A percentile compares a stretch with the other conserved stretches of the same genome.
phyloP scores from a whole-genome alignment of 768 basidiomycete species.

The Tylopilus plumbeoviolaceoides region DNA sequence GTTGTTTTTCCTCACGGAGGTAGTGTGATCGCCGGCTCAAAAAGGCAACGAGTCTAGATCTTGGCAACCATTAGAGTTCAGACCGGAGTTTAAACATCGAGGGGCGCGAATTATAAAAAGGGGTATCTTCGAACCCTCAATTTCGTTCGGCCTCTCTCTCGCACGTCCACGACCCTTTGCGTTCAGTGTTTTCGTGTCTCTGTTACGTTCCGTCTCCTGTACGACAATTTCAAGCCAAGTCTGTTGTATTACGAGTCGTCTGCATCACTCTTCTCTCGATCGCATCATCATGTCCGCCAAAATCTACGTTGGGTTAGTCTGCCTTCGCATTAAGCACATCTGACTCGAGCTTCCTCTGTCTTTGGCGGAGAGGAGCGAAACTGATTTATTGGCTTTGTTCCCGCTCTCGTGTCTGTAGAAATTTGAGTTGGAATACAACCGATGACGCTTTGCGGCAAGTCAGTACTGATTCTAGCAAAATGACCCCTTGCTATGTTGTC shows the following conservation, averaged over 20 bases:
- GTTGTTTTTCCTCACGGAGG: conserved; percentile 10
- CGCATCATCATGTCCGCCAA: conserved; percentile 57
- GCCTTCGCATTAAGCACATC: conserved; percentile 45
- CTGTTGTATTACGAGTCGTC: conserved; percentile 45
- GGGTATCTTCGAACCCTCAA: conserved; percentile 28
- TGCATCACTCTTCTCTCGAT: conserved; percentile 21
- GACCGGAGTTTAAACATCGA: conserved; percentile 48
- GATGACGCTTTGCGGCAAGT: conserved; percentile 88
- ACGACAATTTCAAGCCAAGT: conserved; percentile 44
- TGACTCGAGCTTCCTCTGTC: conserved; percentile 43
- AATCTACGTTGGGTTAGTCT: conserved; percentile 94
- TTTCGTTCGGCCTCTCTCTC: conserved; percentile 36
- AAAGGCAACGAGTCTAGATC: conserved; percentile 26
- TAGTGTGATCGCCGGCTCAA: conserved; percentile 17
- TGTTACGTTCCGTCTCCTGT: conserved; percentile 55
- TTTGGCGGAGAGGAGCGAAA: conserved; percentile 42
- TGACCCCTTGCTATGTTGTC: conserved; percentile 44
- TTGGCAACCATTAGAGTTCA: conserved; percentile 25
- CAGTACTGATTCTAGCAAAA: conserved; percentile 52
- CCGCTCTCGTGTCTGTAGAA: conserved; percentile 58
- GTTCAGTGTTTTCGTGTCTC: conserved; percentile 49
- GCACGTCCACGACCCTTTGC: conserved; percentile 47
- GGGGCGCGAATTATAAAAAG: conserved; percentile 41
- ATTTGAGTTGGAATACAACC: conserved; percentile 94
- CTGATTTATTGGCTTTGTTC: conserved; percentile 48